Conservation (phyloP, 352 stramenopile genomes). For the Blastocystis sp. region DNA sequence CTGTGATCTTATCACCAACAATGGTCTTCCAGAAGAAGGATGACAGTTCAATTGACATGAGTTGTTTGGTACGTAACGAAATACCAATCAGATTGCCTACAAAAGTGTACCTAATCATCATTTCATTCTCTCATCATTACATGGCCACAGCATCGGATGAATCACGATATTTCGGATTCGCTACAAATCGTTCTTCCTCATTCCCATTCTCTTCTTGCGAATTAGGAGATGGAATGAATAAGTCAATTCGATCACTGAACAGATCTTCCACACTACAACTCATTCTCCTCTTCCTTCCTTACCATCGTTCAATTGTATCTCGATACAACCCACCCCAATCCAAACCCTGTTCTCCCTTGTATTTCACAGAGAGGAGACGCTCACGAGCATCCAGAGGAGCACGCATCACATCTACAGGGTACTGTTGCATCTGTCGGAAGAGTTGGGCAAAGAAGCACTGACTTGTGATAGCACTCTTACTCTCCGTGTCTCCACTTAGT, state of each 20-base stretch:
- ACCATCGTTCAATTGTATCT: conserved; percentile 60
- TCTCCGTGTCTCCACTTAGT: neutral
- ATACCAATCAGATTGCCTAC: conserved; percentile 82
- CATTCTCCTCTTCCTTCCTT: neutral
- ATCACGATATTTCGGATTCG: conserved; percentile 72
- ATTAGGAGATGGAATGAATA: conserved; percentile 45
- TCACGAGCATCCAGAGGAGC: conserved; percentile 54
- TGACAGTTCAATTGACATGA: conserved; percentile 76
- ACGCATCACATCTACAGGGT: conserved; percentile 4
- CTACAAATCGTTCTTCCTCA: conserved; percentile 77
- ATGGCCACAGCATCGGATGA: conserved; percentile 64
- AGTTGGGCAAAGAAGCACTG: conserved; percentile 61
- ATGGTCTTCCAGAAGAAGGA: conserved; percentile 80
- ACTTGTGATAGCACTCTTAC: neutral
- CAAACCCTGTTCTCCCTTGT: conserved; percentile 63
- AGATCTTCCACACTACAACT: conserved; percentile 46
- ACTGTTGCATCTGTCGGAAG: conserved; percentile 39
- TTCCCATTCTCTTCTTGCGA: conserved; percentile 64
- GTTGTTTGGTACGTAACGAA: conserved; percentile 76
- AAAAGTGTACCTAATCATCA: conserved; percentile 77
- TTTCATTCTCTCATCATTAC: conserved; percentile 57
- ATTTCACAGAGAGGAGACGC: conserved; percentile 64
- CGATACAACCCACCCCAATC: conserved; percentile 65
- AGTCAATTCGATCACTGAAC: conserved; percentile 49
- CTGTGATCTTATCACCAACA: conserved; percentile 68